Evolutionary conservation across 257 asterid species (phyloP), one percentile per base, ranked within the genome.

Genomic region (Voacanga thouarsii): DNA sequence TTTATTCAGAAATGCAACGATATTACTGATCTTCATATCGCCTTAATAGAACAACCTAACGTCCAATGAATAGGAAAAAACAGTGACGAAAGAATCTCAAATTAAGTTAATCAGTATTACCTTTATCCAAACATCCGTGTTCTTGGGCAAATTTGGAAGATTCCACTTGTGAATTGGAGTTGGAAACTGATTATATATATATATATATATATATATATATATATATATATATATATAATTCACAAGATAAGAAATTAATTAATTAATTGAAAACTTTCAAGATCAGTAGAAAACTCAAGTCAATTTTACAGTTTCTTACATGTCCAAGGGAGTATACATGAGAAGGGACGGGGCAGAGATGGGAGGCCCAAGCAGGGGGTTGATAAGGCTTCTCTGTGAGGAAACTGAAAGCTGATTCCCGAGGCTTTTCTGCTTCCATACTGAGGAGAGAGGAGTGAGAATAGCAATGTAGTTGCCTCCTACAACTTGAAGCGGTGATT

Each of bases 101-200:
- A 82, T 23, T n/a, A 9, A 8, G 72, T 45, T 43, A 79, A 43
- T 44, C 19, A 45, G 60, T 55, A 68, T 11, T 85, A 95, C 99
- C 99, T 96, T 96, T 84, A 96, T 72, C 88, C 92, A 96, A 76
- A 96, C 95, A 86, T 93, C 92, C 33, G 97, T 92, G 77, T 87
- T 75, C 79, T 86, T 89, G 14, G 99, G 98, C 87, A 96, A 82
- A 92, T 92, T 89, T 19, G 98, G 99, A 67, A 96, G 93, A 81
- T 87, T 89, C 99, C 99, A 96, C 76, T 82, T 84, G 89, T 96
- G 98, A 83, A 96, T 90, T 75, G 99, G 99, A 79, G 97, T 96
- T 0, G 99, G 99, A 79, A 93, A 88, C 99, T 95, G 68, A 45
- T 28, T 23, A 72, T 4, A 23, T 18, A 21, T 7, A 9, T n/a